phyloP scores from a whole-genome alignment of 2,329 filamentous ascomycete species.

The Westerdykella ornata region DNA sequence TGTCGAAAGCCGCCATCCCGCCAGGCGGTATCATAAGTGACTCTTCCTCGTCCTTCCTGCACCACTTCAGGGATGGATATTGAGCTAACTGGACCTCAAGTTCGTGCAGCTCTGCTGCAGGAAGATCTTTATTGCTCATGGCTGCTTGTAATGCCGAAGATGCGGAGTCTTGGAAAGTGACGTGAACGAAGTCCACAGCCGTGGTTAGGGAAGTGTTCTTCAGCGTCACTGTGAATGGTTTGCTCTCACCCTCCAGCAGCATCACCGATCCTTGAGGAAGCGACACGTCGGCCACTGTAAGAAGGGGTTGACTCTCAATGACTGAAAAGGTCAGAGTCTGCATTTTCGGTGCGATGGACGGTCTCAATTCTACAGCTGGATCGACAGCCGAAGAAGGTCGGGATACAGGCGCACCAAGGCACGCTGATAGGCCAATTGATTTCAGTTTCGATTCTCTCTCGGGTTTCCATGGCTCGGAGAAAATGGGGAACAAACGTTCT shows the following conservation, averaged over 20 bases:
- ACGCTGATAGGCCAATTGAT: slow-evolving; percentile 54
- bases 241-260: slow-evolving; percentile 84
- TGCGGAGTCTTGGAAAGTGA: slow-evolving; percentile 86
- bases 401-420: slow-evolving; percentile 45
- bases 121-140: slow-evolving; percentile 67
- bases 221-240: slow-evolving; percentile 69
- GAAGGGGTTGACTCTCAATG: slow-evolving; percentile 69
- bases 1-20: slow-evolving; percentile 63
- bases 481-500: slow-evolving; percentile 77
- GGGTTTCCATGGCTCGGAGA: slow-evolving; percentile 67
- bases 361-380: slow-evolving; percentile 17
- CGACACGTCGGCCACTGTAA: slow-evolving; percentile 68
- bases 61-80: slow-evolving; percentile 55
- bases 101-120: slow-evolving; percentile 75
- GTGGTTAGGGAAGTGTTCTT: slow-evolving; percentile 66
- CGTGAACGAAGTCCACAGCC: slow-evolving; percentile 73
- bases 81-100: slow-evolving; percentile 72
- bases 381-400: slow-evolving; percentile 33
- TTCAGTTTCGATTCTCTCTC: slow-evolving; percentile 68
- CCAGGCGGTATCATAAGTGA: slow-evolving; percentile 58
- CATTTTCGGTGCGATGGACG: slow-evolving; percentile 25
- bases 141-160: slow-evolving; percentile 69
- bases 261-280: slow-evolving; percentile 81
- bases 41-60: slow-evolving; percentile 44
- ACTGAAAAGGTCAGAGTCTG: slow-evolving; percentile 60